Evolutionary conservation across 768 basidiomycete genomes (phyloP), one percentile per base, ranked within the genome.

Genomic region (Boletus fagicola): DNA sequence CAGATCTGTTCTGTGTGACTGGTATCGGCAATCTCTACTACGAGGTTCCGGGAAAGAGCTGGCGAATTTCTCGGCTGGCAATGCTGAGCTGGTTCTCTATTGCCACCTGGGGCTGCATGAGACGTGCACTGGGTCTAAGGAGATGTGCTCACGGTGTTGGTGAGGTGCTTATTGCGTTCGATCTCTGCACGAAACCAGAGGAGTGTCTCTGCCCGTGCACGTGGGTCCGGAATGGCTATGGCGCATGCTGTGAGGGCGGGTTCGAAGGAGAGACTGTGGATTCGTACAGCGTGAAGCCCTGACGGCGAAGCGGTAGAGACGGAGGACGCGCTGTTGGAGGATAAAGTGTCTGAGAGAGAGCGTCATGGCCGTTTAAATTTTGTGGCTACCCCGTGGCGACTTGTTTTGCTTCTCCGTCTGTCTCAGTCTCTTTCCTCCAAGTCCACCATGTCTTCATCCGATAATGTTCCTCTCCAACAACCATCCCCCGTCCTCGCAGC

Each of bases 161-260:
- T 68, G 40, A 88, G 65, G 64, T 84, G 68, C 57, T 71, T 78
- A 62, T 83, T 85, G 57, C 83, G 76, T 65, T 90, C 85, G 62
- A 92, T 82, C 71, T 91, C 88, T 49, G 74, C 66, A 30, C 90
- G 84, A 70, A 92, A 82, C 88, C 90, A 92, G 22, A 69, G 65
- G 8, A 90, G 71, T 0, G 89, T 89, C 64, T 92, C 89, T 57
- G 72, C 70, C 57, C 90, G 80, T 30, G 86, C 77, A 56, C 68
- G 66, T 51, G 77, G 77, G 72, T 91, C 81, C 36, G 82, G 83
- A 49, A 92, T 85, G 42, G 70, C 90, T 91, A 61, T 36, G 22
- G 35, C 35, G 30, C n/a, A 28, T 45, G 38, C 13, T 42, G 36
- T 60, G 61, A 55, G 66, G 53, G 22, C 8, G 16, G 18, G 45